Evolutionary conservation across 768 basidiomycete species (phyloP).

Genomic region (Russula foetens): DNA sequence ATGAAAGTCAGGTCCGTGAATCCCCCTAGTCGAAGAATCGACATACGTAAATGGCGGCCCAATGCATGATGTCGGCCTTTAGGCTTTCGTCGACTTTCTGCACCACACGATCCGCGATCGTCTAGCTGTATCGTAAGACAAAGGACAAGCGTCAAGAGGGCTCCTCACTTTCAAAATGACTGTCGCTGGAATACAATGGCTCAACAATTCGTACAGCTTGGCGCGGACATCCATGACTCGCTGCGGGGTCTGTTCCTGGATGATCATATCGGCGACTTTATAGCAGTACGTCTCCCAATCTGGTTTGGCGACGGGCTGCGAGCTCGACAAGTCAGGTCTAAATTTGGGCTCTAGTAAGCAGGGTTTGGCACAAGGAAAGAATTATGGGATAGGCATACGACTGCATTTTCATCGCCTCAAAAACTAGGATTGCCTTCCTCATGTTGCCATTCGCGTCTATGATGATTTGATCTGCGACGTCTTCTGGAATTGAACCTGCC

Average conservation of each 20-base stretch:
- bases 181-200: conserved; percentile 94
- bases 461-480: conserved; percentile 68
- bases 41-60: conserved; percentile 93
- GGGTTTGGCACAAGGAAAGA: neutral
- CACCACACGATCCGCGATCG: conserved; percentile 81
- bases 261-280: conserved; percentile 84
- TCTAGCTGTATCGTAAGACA: conserved; percentile 40
- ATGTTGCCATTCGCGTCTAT: conserved; percentile 83
- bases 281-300: conserved; percentile 98
- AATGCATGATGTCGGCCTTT: conserved; percentile 92
- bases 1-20: neutral
- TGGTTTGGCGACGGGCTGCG: conserved; percentile 85
- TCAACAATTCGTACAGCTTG: conserved; percentile 91
- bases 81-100: conserved; percentile 84
- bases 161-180: conserved; percentile 75
- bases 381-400: conserved; percentile 45
- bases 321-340: conserved; percentile 77
- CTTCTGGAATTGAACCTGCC: conserved; percentile 65
- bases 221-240: conserved; percentile 86
- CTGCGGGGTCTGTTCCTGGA: conserved; percentile 83
- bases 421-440: conserved; percentile 87
- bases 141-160: neutral
- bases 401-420: conserved; percentile 97
- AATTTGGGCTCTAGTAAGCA: neutral
- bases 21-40: neutral